phyloP scores from a whole-genome alignment of 139 green algal species.

The Pleodorina starrii region DNA sequence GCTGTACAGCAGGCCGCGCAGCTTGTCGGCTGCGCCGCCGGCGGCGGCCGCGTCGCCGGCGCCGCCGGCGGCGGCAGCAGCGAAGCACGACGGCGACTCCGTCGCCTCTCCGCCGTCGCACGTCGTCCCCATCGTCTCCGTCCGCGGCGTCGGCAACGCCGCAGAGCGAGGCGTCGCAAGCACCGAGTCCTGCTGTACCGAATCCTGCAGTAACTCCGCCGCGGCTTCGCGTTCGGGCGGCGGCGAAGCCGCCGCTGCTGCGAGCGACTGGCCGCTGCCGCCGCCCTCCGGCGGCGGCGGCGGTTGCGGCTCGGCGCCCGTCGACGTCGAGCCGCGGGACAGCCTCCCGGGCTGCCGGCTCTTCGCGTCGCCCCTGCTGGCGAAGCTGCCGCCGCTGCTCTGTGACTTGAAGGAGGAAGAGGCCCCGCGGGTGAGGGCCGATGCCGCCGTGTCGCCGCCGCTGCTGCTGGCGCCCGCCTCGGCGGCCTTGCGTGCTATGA shows the following conservation, averaged over 20 bases:
- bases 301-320: neutral
- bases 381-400: neutral
- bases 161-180: too few species aligned
- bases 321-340: neutral
- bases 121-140: too few species aligned
- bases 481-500: neutral
- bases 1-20: neutral
- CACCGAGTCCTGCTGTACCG: too few species aligned
- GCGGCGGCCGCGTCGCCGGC: neutral
- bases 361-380: neutral
- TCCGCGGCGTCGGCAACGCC: too few species aligned
- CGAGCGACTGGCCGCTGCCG: neutral
- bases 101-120: too few species aligned
- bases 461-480: neutral
- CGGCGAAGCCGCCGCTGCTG: neutral
- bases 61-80: neutral
- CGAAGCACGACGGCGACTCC: too few species aligned
- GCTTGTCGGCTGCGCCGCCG: neutral
- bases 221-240: too few species aligned
- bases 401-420: neutral
- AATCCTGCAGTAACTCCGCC: too few species aligned
- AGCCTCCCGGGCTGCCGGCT: neutral
- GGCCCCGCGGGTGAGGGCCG: too few species aligned
- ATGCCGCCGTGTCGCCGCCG: too few species aligned
- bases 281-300: too few species aligned